Evolutionary conservation across 139 green algal genomes (phyloP).

Genomic region (Auxenochlorella pyrenoidosa): DNA sequence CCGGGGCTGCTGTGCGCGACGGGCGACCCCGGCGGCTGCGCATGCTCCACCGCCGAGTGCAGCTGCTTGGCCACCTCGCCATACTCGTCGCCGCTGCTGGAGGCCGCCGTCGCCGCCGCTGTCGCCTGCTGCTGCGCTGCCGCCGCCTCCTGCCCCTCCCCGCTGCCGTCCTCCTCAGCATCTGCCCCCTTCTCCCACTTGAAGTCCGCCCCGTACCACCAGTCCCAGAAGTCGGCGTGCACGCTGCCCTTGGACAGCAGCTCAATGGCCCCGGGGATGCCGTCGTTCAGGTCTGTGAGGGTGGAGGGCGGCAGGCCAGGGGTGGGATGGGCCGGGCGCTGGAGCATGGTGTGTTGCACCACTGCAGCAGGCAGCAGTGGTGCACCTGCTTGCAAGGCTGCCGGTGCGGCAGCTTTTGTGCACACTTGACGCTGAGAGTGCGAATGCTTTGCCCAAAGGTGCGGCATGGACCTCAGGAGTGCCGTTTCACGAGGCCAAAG

Average conservation of each 20-base stretch:
- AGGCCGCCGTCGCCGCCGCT: not conserved
- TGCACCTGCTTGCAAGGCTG: not conserved
- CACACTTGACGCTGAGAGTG: too few species aligned
- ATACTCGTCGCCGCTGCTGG: not conserved
- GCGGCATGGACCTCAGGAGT: too few species aligned
- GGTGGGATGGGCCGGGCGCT: not conserved
- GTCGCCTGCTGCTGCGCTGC: not conserved
- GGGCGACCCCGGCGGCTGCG: not conserved
- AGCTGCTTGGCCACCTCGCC: conserved; percentile 46
- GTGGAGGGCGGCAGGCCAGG: not conserved
- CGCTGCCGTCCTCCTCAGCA: conserved; percentile 25
- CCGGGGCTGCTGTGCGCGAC: not conserved
- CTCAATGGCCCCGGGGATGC: conserved; percentile 86
- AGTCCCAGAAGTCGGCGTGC: conserved; percentile 84
- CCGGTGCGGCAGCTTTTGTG: too few species aligned
- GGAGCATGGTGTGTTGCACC: not conserved
- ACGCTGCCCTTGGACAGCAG: conserved; percentile 76
- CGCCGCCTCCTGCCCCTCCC: not conserved
- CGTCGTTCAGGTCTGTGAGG: conserved; percentile 77
- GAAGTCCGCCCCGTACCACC: conserved; percentile 75
- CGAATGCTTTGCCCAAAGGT: too few species aligned
- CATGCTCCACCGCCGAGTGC: conserved; percentile 32
- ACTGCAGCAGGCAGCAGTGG: too few species aligned
- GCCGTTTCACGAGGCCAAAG: too few species aligned
- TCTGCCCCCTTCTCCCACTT: conserved; percentile 66